phyloP scores from a whole-genome alignment of 2,329 filamentous ascomycete species.

The Magnaporthiopsis incrustans region DNA sequence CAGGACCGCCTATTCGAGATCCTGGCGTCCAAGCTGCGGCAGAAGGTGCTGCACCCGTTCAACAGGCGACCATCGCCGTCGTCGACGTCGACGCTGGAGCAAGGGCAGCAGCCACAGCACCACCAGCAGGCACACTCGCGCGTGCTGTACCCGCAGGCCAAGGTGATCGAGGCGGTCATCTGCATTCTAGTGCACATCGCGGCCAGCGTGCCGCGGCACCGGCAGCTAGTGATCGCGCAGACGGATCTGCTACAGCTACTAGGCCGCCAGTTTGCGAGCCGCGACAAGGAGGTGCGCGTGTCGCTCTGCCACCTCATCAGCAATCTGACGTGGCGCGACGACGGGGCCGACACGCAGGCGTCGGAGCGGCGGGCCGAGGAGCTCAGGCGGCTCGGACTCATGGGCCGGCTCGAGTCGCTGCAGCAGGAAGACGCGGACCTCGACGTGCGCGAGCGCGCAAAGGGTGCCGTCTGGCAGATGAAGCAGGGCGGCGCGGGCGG shows the following conservation, averaged over 20 bases:
- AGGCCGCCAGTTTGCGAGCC: conserved; percentile 64
- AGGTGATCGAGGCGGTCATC: conserved; percentile 70
- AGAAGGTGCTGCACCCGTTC: conserved; percentile 48
- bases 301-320: conserved; percentile 77
- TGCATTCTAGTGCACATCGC: conserved; percentile 85
- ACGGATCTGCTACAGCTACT: conserved; percentile 66
- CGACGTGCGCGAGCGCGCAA: conserved; percentile 78
- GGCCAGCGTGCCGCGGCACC: conserved; percentile 69
- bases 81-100: conserved; percentile 6
- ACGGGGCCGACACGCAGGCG: conserved; percentile 55
- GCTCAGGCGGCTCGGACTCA: conserved; percentile 64
- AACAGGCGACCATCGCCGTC: conserved; percentile 29
- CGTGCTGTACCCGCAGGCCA: conserved; percentile 49
- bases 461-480: conserved; percentile 68
- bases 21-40: conserved; percentile 67
- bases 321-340: conserved; percentile 80
- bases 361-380: conserved; percentile 60
- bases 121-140: conserved; percentile 21
- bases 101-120: neutral
- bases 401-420: conserved; percentile 55
- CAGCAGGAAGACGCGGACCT: conserved; percentile 62
- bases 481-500: conserved; percentile 5
- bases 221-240: conserved; percentile 70
- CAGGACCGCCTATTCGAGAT: conserved; percentile 74
- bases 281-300: conserved; percentile 64